Conservation (phyloP, 2,329 filamentous ascomycete species). For the Allantophomopsis cytisporea region DNA sequence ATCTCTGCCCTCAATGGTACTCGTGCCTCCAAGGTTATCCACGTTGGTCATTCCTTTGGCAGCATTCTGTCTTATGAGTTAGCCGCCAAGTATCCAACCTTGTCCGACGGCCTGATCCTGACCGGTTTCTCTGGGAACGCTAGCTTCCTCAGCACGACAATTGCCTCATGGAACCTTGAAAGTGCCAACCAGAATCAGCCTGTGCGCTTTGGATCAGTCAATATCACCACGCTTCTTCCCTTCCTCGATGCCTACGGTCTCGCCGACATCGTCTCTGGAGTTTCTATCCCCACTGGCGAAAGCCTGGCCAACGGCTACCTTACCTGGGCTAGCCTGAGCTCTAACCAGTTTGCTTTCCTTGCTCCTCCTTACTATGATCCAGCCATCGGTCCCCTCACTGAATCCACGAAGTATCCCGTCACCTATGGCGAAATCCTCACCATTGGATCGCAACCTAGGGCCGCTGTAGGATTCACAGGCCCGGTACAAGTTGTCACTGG, state of each 20-base stretch:
- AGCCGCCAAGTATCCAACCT: constrained; percentile 32
- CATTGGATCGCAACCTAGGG: constrained; percentile 24
- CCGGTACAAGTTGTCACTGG: constrained; percentile 47
- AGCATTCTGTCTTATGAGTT: constrained; percentile 42
- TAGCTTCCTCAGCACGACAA: constrained; percentile 30
- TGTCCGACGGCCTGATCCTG: constrained; percentile 43
- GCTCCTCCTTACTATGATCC: constrained; percentile 40
- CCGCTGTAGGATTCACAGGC: constrained; percentile 26
- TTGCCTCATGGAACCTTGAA: constrained; percentile 31
- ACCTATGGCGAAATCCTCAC: constrained; percentile 46
- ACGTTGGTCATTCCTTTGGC: constrained; percentile 53
- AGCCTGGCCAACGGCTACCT: constrained; percentile 37
- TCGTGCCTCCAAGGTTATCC: constrained; percentile 30
- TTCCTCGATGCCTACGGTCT: neutral
- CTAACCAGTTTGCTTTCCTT: constrained; percentile 38
- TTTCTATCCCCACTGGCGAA: constrained; percentile 1
- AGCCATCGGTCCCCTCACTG: constrained; percentile 30
- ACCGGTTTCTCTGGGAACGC: constrained; percentile 42
- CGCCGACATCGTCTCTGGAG: neutral
- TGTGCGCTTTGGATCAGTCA: constrained; percentile 21
- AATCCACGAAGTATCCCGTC: constrained; percentile 37
- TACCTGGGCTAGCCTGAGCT: constrained; percentile 27
- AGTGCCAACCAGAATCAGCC: constrained; percentile 20
- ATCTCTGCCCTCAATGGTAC: constrained; percentile 25
- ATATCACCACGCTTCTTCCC: constrained; percentile 1